Evolutionary conservation across 2,329 filamentous ascomycete genomes (phyloP).

Genomic region (Dothistroma septosporum): DNA sequence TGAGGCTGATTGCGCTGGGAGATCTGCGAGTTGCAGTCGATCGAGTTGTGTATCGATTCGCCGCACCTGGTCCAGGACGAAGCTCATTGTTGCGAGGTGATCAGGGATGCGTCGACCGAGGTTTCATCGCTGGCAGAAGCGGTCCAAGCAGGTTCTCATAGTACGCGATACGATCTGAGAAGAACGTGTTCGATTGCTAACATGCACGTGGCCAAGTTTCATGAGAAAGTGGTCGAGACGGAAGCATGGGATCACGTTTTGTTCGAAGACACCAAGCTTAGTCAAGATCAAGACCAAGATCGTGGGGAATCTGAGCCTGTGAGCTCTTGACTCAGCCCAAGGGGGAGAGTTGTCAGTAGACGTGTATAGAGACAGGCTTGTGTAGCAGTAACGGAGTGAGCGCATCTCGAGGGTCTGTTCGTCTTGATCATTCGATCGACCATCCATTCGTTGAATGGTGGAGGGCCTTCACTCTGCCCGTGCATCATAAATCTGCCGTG

Average conservation of each 20-base stretch:
- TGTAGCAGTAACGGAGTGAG: neutral
- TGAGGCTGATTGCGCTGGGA: constrained; percentile 14
- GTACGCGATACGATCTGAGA: neutral
- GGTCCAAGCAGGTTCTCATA: neutral
- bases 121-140: neutral
- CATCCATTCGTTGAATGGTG: neutral
- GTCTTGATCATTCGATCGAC: neutral
- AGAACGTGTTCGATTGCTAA: neutral
- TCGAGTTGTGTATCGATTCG: constrained; percentile 57
- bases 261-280: neutral
- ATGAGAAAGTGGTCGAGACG: neutral
- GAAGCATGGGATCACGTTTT: neutral
- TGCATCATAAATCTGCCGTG: constrained; percentile 1
- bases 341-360: neutral
- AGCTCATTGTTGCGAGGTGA: constrained; percentile 29
- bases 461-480: neutral
- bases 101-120: neutral
- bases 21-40: constrained; percentile 49
- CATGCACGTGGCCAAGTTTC: neutral
- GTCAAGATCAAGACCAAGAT: neutral
- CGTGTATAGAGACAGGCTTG: neutral
- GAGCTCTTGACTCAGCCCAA: too few relatives aligned
- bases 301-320: neutral
- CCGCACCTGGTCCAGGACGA: constrained; percentile 48
- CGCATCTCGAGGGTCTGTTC: neutral